Conservation (phyloP, 2,329 filamentous ascomycete genomes). For the Scedosporium boydii region DNA sequence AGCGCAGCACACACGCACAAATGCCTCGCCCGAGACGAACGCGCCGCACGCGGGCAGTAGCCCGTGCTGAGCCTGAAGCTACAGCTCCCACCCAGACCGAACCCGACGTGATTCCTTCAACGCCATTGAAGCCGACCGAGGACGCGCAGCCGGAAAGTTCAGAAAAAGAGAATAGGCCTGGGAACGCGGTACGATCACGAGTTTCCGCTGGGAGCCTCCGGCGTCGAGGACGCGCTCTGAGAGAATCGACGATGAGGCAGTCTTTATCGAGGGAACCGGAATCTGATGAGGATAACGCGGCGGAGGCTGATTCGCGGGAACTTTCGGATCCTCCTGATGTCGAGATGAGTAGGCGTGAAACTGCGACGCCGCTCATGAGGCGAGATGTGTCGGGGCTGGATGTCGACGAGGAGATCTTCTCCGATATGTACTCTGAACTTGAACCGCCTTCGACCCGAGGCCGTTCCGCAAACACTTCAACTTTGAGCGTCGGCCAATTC, state of each 20-base stretch:
- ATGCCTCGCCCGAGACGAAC: conserved; percentile 12
- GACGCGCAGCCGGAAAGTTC: conserved; percentile 11
- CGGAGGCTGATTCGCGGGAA: conserved; percentile 1
- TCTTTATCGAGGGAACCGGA: conserved; percentile 26
- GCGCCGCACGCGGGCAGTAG: conserved; percentile 10
- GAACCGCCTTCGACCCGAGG: conserved; percentile 25
- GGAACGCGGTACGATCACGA: conserved; percentile 18
- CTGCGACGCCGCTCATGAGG: conserved; percentile 22
- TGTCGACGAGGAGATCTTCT: conserved; percentile 38
- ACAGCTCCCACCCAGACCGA: neutral
- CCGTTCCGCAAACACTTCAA: conserved; percentile 33
- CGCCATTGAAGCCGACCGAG: conserved; percentile 13
- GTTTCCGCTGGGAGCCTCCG: neutral
- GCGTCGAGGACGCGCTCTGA: neutral
- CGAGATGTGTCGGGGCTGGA: conserved; percentile 39
- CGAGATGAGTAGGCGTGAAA: conserved; percentile 18
- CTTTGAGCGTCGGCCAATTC: conserved; percentile 36
- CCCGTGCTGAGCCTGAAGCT: neutral
- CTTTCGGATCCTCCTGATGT: neutral
- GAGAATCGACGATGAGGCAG: conserved; percentile 13
- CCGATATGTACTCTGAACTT: conserved; percentile 25
- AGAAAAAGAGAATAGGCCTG: conserved; percentile 6
- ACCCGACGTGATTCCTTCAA: conserved; percentile 8
- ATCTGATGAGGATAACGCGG: conserved; percentile 19
- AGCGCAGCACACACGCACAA: neutral